Conservation (phyloP, 768 basidiomycete genomes). For the Tulasnella sp. region DNA sequence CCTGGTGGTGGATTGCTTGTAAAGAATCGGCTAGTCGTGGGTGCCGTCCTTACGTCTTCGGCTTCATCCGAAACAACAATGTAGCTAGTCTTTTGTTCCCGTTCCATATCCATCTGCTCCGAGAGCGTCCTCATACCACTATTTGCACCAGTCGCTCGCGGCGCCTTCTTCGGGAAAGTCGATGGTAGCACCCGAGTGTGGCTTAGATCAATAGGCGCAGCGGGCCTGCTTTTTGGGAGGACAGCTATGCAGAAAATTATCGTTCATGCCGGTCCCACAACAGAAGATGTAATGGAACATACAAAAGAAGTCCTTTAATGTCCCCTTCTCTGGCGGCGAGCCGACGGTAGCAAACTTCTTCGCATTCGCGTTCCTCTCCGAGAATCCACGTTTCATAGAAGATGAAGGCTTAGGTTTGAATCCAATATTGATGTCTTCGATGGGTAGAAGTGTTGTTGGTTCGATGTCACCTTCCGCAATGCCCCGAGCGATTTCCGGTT, state of each 20-base stretch:
- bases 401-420: conserved; percentile 32
- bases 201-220: background rate
- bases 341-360: background rate
- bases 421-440: conserved; percentile 66
- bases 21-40: conserved; percentile 6
- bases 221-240: conserved; percentile 5
- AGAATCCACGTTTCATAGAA: background rate
- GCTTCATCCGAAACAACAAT: background rate
- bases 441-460: conserved; percentile 54
- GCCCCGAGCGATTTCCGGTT: conserved; percentile 47
- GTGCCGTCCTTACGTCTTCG: background rate
- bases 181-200: background rate
- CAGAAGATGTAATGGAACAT: background rate
- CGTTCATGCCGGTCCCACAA: background rate
- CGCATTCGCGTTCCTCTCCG: background rate
- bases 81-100: background rate
- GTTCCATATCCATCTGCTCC: conserved; percentile 10
- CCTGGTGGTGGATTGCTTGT: background rate
- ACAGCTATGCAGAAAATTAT: background rate
- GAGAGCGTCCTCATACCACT: conserved; percentile 6
- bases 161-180: background rate
- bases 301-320: conserved; percentile 9
- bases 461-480: conserved; percentile 60
- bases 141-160: background rate
- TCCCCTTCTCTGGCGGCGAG: background rate